These are phyloP conservation scores for Coffea humblotiana DNA, from an alignment of 305 asterid species.

Conservation along the genomic window DNA sequence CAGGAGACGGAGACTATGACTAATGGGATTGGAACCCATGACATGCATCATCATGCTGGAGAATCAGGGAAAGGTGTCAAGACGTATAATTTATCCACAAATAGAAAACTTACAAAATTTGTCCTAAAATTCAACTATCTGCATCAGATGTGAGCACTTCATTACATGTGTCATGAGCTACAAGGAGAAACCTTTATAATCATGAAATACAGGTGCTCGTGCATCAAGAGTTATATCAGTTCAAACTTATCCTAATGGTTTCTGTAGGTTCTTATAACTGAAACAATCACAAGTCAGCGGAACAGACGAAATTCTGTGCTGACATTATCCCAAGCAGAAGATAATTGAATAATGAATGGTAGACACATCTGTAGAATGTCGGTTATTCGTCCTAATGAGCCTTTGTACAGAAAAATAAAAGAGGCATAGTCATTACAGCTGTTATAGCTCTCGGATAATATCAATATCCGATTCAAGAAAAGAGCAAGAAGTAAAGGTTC, in stretches of 20 bases:
- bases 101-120: neutral
- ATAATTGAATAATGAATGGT: neutral
- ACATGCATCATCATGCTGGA: neutral
- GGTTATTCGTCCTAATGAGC: neutral
- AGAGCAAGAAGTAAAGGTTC: neutral
- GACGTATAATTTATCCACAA: neutral
- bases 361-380: neutral
- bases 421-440: neutral
- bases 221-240: neutral
- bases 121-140: too few species aligned
- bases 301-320: neutral
- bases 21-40: neutral
- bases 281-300: too few species aligned
- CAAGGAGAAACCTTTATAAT: neutral
- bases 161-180: neutral
- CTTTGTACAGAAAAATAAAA: neutral
- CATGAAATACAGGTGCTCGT: neutral
- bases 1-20: neutral
- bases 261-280: too few species aligned
- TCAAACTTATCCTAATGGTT: too few species aligned
- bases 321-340: neutral
- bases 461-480: neutral
- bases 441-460: neutral
- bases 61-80: neutral
- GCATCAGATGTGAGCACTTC: neutral